Percentiles rank a stretch among this genome's conserved stretches.
phyloP scores from a whole-genome alignment of 2,329 filamentous ascomycete species.

The Neofusicoccum ribis region DNA sequence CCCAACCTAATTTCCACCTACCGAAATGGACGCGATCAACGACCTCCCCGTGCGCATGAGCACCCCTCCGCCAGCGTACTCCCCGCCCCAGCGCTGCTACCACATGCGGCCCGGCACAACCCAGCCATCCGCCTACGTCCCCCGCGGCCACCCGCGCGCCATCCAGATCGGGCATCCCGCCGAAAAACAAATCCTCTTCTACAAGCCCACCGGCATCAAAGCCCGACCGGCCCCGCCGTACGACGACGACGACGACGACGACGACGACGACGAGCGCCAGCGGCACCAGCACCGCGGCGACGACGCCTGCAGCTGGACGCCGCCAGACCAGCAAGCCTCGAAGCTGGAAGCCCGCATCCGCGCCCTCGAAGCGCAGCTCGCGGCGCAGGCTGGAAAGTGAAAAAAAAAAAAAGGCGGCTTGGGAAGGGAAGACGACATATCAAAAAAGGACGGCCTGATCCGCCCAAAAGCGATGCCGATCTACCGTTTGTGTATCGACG shows the following conservation, averaged over 20 bases:
- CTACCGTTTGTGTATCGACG: no score
- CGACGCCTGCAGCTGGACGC: no score
- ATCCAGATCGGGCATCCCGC: neutral
- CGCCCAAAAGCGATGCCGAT: no score
- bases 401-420: no score
- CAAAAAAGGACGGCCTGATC: no score
- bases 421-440: no score
- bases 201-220: neutral
- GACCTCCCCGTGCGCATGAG: neutral
- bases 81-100: conserved; percentile 5
- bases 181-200: neutral
- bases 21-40: neutral
- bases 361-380: neutral
- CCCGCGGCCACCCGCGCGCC: neutral
- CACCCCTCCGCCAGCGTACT: neutral
- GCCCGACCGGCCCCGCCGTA: no score
- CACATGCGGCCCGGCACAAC: neutral
- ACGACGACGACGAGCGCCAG: no score
- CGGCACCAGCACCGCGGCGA: no score
- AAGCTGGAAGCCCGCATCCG: neutral
- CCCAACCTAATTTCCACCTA: neutral
- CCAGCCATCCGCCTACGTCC: conserved; percentile 1
- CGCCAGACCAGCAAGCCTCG: neutral
- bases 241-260: no score
- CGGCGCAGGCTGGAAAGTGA: neutral